These are phyloP conservation scores for Amaranthus palmeri DNA, from an alignment of 148 eudicot species.

Conservation along the genomic window DNA sequence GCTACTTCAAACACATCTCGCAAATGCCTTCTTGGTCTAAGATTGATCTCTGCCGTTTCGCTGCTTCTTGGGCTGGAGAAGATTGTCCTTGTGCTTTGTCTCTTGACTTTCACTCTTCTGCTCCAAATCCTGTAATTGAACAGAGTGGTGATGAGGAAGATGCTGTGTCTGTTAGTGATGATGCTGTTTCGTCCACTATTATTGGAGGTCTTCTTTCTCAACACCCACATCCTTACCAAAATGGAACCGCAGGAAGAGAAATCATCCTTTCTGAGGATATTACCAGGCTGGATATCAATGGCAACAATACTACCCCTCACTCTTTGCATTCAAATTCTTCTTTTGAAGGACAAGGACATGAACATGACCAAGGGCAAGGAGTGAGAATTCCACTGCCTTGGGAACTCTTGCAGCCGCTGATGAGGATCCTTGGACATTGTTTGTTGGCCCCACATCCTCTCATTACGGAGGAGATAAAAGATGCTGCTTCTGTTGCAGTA, in stretches of 20 bases:
- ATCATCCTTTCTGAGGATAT: slow-evolving; percentile 7
- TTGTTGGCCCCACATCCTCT: slow-evolving; percentile 64
- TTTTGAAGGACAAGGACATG: background rate
- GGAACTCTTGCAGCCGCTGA: slow-evolving; percentile 79
- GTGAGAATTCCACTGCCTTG: slow-evolving; percentile 71
- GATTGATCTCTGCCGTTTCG: slow-evolving; percentile 62
- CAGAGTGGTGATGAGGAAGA: slow-evolving; percentile 12
- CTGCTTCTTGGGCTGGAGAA: slow-evolving; percentile 70
- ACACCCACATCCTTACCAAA: slow-evolving; percentile 10
- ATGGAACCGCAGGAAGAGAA: slow-evolving; percentile 4
- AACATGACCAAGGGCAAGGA: slow-evolving; percentile 15
- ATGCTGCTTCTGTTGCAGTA: slow-evolving; percentile 62
- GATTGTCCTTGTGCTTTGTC: slow-evolving; percentile 57
- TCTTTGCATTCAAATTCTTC: background rate
- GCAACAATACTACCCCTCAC: slow-evolving; percentile 3
- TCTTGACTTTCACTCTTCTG: slow-evolving; percentile 26
- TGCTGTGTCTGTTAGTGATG: slow-evolving; percentile 13
- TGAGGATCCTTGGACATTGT: slow-evolving; percentile 86
- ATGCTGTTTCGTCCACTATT: slow-evolving; percentile 2
- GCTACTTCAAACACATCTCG: slow-evolving; percentile 63
- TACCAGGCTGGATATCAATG: slow-evolving; percentile 1
- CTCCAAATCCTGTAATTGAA: slow-evolving; percentile 3
- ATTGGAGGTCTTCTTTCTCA: slow-evolving; percentile 6
- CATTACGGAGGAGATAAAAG: slow-evolving; percentile 49
- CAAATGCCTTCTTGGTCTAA: slow-evolving; percentile 90